Evolutionary conservation across 352 stramenopile genomes (phyloP).

Genomic region (Phytophthora melonis): DNA sequence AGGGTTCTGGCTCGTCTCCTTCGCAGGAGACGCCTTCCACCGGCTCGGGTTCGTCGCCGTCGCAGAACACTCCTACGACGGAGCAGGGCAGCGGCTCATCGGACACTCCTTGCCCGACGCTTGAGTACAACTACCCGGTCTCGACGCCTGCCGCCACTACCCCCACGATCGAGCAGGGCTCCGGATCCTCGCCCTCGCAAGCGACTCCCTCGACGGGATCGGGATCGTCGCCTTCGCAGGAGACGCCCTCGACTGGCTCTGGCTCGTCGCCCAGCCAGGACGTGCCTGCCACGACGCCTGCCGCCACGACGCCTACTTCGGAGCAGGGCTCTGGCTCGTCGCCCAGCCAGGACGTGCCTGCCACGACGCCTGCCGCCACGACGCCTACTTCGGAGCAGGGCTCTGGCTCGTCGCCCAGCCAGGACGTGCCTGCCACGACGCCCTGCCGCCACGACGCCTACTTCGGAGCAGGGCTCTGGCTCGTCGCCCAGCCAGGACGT

Average conservation of each 20-base stretch:
- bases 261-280: conserved; percentile 6
- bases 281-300: conserved; percentile 11
- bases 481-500: neutral
- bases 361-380: neutral
- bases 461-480: conserved; percentile 9
- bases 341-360: no score
- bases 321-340: conserved; percentile 2
- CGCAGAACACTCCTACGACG: conserved; percentile 7
- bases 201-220: conserved; percentile 5
- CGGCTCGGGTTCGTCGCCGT: neutral
- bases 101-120: conserved; percentile 29
- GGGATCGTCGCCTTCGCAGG: neutral
- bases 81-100: conserved; percentile 5
- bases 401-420: neutral
- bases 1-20: conserved; percentile 3
- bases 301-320: conserved; percentile 3
- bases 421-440: conserved; percentile 15
- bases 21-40: conserved; percentile 14
- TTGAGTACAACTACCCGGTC: conserved; percentile 42
- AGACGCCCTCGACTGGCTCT: no score
- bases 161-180: neutral
- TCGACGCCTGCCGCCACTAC: neutral
- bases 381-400: neutral
- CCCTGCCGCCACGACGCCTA: conserved; percentile 9
- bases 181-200: conserved; percentile 1